Conservation (phyloP, 257 asterid species). For the Capsicum baccatum region DNA sequence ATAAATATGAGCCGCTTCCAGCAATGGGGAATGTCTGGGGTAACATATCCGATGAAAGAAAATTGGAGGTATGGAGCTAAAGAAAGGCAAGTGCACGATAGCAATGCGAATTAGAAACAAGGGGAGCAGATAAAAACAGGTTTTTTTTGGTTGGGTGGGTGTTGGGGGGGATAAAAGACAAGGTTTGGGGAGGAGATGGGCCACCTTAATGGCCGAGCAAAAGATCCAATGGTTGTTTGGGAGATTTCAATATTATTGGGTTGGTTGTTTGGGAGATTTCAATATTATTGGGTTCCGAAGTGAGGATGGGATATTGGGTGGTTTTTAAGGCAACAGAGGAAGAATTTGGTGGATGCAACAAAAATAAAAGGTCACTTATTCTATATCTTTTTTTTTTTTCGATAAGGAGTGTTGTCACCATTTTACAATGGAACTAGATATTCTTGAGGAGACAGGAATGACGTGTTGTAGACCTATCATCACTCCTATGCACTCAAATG, state of each 20-base stretch:
- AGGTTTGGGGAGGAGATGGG: neutral
- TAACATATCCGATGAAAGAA: neutral
- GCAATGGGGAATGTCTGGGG: neutral
- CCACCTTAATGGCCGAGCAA: neutral
- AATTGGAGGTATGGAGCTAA: neutral
- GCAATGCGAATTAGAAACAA: neutral
- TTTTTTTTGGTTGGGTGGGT: too few relatives aligned
- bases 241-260: neutral
- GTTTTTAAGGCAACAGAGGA: neutral
- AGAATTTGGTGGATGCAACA: too few relatives aligned
- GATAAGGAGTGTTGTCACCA: neutral
- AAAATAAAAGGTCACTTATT: neutral
- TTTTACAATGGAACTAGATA: neutral
- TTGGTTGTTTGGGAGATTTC: neutral
- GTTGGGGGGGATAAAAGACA: neutral
- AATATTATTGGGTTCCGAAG: neutral
- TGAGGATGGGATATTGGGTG: neutral
- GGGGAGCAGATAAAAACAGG: neutral
- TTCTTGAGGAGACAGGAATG: conserved; percentile 1
- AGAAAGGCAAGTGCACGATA: neutral
- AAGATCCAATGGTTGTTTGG: neutral
- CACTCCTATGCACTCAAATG: conserved; percentile 8
- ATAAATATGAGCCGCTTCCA: neutral
- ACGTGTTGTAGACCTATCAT: neutral
- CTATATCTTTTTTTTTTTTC: neutral